These are phyloP conservation scores for Citrullus amarus DNA, from an alignment of 306 rosid genomes.

Conservation along the genomic window DNA sequence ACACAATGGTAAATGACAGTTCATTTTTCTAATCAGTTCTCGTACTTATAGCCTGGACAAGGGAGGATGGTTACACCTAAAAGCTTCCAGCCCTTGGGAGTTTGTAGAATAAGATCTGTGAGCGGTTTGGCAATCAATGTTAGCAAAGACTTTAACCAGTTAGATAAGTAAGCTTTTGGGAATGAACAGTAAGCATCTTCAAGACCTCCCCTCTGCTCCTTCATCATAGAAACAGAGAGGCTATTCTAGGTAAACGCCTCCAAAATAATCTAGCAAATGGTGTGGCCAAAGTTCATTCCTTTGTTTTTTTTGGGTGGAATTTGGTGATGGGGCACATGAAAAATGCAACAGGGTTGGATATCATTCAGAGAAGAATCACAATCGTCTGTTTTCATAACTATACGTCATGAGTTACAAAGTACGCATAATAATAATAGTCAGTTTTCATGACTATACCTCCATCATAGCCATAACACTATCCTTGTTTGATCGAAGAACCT, in stretches of 20 bases:
- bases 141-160: background rate
- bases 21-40: background rate
- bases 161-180: no score
- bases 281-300: background rate
- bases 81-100: background rate
- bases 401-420: background rate
- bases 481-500: conserved; percentile 73
- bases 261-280: background rate
- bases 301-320: no score
- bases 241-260: background rate
- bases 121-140: background rate
- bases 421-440: background rate
- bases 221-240: no score
- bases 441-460: conserved; percentile 55
- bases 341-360: no score
- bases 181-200: no score
- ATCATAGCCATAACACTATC: conserved; percentile 99
- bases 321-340: background rate
- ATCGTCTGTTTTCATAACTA: background rate
- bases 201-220: no score
- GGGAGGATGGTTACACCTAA: background rate
- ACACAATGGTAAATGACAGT: background rate
- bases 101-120: background rate
- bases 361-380: background rate
- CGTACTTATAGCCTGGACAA: background rate